Percentiles rank a stretch among this genome's conserved stretches.
Evolutionary conservation across 768 basidiomycete species (phyloP).

Genomic region (Lentinula raphanica): DNA sequence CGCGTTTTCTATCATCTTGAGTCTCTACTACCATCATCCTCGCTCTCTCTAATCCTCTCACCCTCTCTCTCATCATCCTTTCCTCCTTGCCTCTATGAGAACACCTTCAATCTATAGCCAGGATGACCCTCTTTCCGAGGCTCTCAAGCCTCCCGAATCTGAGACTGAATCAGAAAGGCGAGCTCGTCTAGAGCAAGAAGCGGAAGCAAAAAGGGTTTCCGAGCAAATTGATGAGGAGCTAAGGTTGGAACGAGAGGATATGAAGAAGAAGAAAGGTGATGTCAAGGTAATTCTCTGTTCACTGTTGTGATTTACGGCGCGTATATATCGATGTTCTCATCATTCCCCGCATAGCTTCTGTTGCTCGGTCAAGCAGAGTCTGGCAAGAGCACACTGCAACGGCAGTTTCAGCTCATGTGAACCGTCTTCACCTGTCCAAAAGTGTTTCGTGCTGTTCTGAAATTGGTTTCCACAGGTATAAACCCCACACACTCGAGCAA

Average conservation of each 20-base stretch:
- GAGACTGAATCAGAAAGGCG: slow-evolving; percentile 66
- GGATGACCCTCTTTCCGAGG: slow-evolving; percentile 70
- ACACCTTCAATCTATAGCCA: slow-evolving; percentile 70
- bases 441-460: background rate
- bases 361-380: slow-evolving; percentile 77
- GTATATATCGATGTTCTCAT: background rate
- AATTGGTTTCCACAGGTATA: slow-evolving; percentile 32
- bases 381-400: slow-evolving; percentile 72
- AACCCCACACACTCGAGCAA: slow-evolving; percentile 60
- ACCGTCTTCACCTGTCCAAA: background rate
- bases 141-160: slow-evolving; percentile 55
- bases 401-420: slow-evolving; percentile 72
- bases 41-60: slow-evolving; percentile 12
- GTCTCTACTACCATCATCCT: slow-evolving; percentile 7
- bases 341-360: slow-evolving; percentile 41
- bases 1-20: slow-evolving; percentile 3
- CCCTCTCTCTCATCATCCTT: slow-evolving; percentile 20
- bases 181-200: slow-evolving; percentile 57
- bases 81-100: slow-evolving; percentile 41
- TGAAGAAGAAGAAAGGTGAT: slow-evolving; percentile 63
- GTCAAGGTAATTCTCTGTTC: slow-evolving; percentile 50
- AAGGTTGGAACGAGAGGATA: slow-evolving; percentile 58
- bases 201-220: slow-evolving; percentile 69
- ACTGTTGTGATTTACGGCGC: background rate
- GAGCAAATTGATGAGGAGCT: slow-evolving; percentile 82